A percentile compares a stretch with the other conserved stretches of the same genome.
Evolutionary conservation across 2,329 filamentous ascomycete species (phyloP).

Genomic region (Coniochaeta hoffmannii): DNA sequence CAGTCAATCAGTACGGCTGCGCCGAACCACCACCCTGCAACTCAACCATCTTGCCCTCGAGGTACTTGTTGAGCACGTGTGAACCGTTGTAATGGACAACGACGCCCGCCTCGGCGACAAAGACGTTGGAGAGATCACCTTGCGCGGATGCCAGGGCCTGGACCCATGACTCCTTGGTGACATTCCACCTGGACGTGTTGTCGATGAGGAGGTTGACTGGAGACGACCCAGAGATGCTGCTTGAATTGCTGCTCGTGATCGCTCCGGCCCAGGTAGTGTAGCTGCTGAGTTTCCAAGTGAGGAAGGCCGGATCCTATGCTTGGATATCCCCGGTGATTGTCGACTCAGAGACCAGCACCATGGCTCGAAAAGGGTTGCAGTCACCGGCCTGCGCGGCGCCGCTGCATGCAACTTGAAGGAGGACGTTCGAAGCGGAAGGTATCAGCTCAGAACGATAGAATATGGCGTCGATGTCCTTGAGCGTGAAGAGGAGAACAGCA

Average conservation of each 20-base stretch:
- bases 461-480: conserved; percentile 37
- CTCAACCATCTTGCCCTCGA: background rate
- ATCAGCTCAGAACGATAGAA: conserved; percentile 14
- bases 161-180: background rate
- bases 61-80: background rate
- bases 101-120: background rate
- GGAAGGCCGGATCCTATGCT: background rate
- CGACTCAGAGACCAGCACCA: background rate
- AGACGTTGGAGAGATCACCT: background rate
- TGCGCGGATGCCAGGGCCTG: background rate
- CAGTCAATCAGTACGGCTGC: background rate
- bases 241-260: background rate
- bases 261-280: background rate
- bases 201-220: background rate
- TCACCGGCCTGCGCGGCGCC: background rate
- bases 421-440: background rate
- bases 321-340: background rate
- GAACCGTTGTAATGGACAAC: background rate
- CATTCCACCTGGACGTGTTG: background rate
- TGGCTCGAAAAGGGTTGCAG: background rate
- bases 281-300: background rate
- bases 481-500: conserved; percentile 24
- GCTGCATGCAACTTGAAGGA: background rate
- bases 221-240: background rate
- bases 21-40: background rate